These are phyloP conservation scores for Tetrapisispora taiwanensis DNA, from an alignment of 805 yeast genomes.

Conservation along the genomic window DNA sequence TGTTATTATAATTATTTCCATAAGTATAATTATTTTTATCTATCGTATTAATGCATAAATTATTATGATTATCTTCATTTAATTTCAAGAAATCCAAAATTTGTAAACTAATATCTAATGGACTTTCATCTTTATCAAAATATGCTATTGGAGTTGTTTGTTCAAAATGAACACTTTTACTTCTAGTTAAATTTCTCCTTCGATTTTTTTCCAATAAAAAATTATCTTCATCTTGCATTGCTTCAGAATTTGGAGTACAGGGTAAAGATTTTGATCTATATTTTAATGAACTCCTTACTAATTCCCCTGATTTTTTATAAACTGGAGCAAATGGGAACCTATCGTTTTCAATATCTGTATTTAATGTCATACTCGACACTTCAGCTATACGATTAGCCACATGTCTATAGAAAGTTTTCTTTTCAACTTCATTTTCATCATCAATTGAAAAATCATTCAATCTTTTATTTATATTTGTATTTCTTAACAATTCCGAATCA, in stretches of 20 bases:
- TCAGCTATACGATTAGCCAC: slow-evolving; percentile 11
- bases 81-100: neutral
- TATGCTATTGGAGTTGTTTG: slow-evolving; percentile 60
- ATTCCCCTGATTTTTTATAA: slow-evolving; percentile 82
- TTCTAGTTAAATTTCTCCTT: slow-evolving; percentile 34
- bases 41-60: neutral
- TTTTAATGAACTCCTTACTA: slow-evolving; percentile 35
- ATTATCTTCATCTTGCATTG: neutral
- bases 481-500: slow-evolving; percentile 22
- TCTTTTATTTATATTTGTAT: slow-evolving; percentile 23
- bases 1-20: no score
- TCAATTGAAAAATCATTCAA: neutral
- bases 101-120: neutral
- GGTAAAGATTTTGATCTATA: slow-evolving; percentile 38
- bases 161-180: slow-evolving; percentile 77
- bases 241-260: neutral
- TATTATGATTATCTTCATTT: slow-evolving; percentile 1
- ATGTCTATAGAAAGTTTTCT: slow-evolving; percentile 3
- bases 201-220: neutral
- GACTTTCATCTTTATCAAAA: slow-evolving; percentile 58
- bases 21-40: neutral
- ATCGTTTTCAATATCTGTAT: neutral
- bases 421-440: neutral
- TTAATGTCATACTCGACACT: slow-evolving; percentile 27
- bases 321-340: neutral